These are phyloP conservation scores for Coniella lustricola DNA, from an alignment of 2,329 filamentous ascomycete genomes.

Conservation along the genomic window DNA sequence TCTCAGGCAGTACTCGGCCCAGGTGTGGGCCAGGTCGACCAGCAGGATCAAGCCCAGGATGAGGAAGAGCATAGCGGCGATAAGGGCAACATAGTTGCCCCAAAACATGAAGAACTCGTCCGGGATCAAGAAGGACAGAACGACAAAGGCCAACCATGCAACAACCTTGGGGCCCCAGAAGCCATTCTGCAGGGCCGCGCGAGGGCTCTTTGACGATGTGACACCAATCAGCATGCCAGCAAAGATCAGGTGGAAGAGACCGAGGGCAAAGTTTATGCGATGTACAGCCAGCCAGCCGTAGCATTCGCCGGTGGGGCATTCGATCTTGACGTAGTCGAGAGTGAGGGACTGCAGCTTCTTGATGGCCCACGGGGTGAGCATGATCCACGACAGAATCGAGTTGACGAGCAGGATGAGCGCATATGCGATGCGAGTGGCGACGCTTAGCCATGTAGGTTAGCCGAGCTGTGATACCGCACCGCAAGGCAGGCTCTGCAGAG, in stretches of 20 bases:
- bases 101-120: conserved; percentile 92
- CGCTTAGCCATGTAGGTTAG: conserved; percentile 43
- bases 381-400: conserved; percentile 95
- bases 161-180: conserved; percentile 97
- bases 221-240: conserved; percentile 82
- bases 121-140: conserved; percentile 91
- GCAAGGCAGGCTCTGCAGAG: background rate
- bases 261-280: conserved; percentile 95
- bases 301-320: conserved; percentile 83
- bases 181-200: conserved; percentile 90
- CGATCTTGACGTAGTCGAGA: conserved; percentile 92
- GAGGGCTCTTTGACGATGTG: conserved; percentile 75
- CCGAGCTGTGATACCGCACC: conserved; percentile 14
- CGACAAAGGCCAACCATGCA: conserved; percentile 78
- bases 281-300: conserved; percentile 96
- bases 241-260: conserved; percentile 84
- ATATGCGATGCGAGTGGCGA: conserved; percentile 94
- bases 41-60: conserved; percentile 86
- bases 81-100: conserved; percentile 87
- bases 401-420: conserved; percentile 89
- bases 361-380: conserved; percentile 98
- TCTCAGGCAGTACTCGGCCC: conserved; percentile 91
- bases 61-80: conserved; percentile 87
- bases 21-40: conserved; percentile 91
- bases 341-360: conserved; percentile 89